A percentile compares a stretch with the other conserved stretches of the same genome.
These are phyloP conservation scores for Saccharomycopsis microspora DNA, from an alignment of 805 yeast species.

Conservation along the genomic window DNA sequence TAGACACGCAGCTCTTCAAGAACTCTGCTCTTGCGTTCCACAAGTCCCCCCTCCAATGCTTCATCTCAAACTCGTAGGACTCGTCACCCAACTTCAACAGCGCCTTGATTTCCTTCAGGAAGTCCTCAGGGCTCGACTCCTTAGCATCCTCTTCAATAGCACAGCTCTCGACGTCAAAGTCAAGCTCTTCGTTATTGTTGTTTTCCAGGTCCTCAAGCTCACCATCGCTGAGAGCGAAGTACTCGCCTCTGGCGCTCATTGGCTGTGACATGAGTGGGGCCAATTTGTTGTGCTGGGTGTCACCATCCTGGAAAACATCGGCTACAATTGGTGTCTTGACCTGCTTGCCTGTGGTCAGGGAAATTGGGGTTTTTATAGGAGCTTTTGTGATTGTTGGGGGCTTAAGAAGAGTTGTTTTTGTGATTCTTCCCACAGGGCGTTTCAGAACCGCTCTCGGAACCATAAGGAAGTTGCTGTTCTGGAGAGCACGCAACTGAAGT, in stretches of 20 bases:
- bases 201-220: neutral
- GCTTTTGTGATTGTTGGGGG: neutral
- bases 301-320: conserved; percentile 3
- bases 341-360: neutral
- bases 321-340: conserved; percentile 10
- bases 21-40: conserved; percentile 4
- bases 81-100: conserved; percentile 2
- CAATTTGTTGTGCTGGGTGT: neutral
- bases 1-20: conserved; percentile 6
- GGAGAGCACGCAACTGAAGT: neutral
- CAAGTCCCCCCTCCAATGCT: neutral
- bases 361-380: neutral
- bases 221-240: conserved; percentile 5
- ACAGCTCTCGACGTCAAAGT: conserved; percentile 8
- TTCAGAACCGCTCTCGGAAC: neutral
- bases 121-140: neutral
- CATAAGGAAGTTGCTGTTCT: neutral
- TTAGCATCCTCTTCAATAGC: conserved; percentile 15
- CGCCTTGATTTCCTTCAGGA: neutral
- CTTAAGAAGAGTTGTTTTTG: neutral
- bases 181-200: conserved; percentile 2
- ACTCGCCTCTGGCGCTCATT: conserved; percentile 7
- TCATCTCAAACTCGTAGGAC: conserved; percentile 1
- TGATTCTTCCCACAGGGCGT: neutral
- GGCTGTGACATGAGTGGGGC: conserved; percentile 14